Evolutionary conservation across 352 stramenopile species (phyloP).

Genomic region (Phytophthora aleatoria): DNA sequence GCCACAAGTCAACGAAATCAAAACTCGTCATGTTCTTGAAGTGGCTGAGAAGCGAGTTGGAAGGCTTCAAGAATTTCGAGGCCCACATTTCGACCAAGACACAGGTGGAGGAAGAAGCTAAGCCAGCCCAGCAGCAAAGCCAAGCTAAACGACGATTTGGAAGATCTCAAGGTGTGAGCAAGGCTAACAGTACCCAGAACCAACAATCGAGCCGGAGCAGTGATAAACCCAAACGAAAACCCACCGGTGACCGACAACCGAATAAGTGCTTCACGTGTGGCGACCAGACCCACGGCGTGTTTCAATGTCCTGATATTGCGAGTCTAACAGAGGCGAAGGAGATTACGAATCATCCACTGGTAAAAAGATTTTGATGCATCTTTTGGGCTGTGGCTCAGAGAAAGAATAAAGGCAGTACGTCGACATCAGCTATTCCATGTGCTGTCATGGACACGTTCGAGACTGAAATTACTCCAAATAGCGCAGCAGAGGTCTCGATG

Average conservation of each 20-base stretch:
- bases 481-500: slow-evolving; percentile 14
- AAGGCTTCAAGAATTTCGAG: slow-evolving; percentile 13
- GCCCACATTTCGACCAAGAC: not conserved
- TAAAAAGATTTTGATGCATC: not conserved
- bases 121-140: not conserved
- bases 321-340: slow-evolving; percentile 1
- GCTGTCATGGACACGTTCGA: slow-evolving; percentile 8
- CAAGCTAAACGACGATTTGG: not conserved
- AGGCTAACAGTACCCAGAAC: not conserved
- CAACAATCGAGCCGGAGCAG: not conserved
- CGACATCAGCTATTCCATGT: not conserved
- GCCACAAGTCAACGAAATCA: slow-evolving; percentile 5
- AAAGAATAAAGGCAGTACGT: too few relatives aligned
- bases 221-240: not conserved
- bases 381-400: too few relatives aligned
- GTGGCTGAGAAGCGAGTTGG: not conserved
- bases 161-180: not conserved
- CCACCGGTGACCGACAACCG: not conserved
- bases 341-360: slow-evolving; percentile 7
- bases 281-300: slow-evolving; percentile 14
- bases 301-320: slow-evolving; percentile 10
- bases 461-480: slow-evolving; percentile 9
- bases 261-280: slow-evolving; percentile 18
- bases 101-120: not conserved
- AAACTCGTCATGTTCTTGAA: slow-evolving; percentile 1